Base-by-base conservation (phyloP, 768 basidiomycete species). In the Boletus sensibilis region DNA sequence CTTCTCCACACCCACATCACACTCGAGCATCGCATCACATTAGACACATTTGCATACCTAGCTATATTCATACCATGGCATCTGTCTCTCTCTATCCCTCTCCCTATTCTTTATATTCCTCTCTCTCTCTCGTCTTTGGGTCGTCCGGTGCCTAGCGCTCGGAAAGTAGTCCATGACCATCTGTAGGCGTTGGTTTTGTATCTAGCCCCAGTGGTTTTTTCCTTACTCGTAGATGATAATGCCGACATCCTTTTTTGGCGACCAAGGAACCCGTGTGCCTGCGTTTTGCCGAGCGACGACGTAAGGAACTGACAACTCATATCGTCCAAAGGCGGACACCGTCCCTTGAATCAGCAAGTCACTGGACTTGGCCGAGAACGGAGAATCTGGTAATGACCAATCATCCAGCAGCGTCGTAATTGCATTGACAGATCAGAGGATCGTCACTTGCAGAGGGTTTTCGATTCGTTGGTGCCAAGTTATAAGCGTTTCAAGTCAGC, bases 41-140 rank as follows among this genome's bases (percentile, higher is more conserved):
- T 69, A 72, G 69, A 73, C 61, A 67, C 61, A 64, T 55, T 34
- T 59, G 69, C 70, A 72, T 71, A 65, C 65, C 68, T 71, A 52
- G 67, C 68, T 72, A 63, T 67, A 71, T 63, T 67, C 72, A 73
- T 71, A 71, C 64, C 69, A 71, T 64, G 59, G 69, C 71, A 68
- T 67, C 55, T 58, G 31, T 64, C 49, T 53, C 52, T 51, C 55
- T 20, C 16, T 57, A 9, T 40, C 37, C 44, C 21, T 38, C 13
- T 52, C 41, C 38, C n/a, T 42, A 11, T 6, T 33, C 14, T 35
- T 46, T 51, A 51, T 52, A 42, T 35, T 31, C 44, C 53, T 50
- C 25, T 40, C 34, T 64, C 33, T 55, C 52, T 50, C 37, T 58
- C 50, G 35, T 62, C 51, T 61, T 58, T 66, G 54, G 59, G 51